Base-by-base conservation (phyloP, 768 basidiomycete species). In the Phanerochaete carnosa region DNA sequence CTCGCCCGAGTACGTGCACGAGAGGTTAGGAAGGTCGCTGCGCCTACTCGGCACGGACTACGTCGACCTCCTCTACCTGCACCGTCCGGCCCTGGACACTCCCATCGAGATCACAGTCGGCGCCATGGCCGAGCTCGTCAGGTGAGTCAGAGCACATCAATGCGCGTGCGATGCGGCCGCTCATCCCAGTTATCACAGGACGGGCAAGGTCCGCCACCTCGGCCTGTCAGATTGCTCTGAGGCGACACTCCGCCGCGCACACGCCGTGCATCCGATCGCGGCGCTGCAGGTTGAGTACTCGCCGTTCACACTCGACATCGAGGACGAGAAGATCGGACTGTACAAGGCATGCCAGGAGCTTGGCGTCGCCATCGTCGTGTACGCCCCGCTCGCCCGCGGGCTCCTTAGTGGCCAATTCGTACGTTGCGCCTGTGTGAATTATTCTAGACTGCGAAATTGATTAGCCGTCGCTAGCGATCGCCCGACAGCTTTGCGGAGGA, bases 271-370 rank as follows among this genome's bases (percentile, higher is more conserved):
- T 53, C 76, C 78, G 6, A 76, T 81, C 54, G 62, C 79, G 11
- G 78, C 78, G 3, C 57, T 77, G n/a, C 77, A 82, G 62, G 70
- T 79, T 47, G 79, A 80, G 66, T 80, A 74, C 58, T 76, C 76
- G 0, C 75, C 78, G 0, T 77, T 79, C 59, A 70, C 70, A 2
- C 73, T 82, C 12, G 74, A 78, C 49, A 74, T 81, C 39, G 79
- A 43, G 16, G 39, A 43, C 39, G 8, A 80, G 62, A 70, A 74
- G 64, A 68, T 73, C 51, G 74, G 66, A 0, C 61, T 82, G 25
- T 65, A 77, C 7, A 66, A 75, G 13, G 73, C 75, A 11, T 75
- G 75, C 5, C 63, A 68, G 13, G 78, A 80, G 61, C 69, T 77
- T 13, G 77, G 77, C 28, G 71, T 80, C 43, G 63, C 60, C 72